Conservation (phyloP, 306 rosid species). For the Neltuma alba region DNA sequence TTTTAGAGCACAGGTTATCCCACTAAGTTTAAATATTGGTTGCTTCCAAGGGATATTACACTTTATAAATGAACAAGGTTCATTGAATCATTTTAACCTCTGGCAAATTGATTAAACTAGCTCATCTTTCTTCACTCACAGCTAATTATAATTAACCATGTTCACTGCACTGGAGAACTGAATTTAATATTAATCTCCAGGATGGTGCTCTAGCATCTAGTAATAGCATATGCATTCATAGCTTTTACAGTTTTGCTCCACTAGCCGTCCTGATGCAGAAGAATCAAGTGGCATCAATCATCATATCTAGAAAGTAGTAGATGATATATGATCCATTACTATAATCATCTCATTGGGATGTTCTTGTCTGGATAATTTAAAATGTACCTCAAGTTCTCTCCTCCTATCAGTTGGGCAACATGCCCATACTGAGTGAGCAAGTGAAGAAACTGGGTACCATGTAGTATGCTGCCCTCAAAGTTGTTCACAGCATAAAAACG, state of each 20-base stretch:
- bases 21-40: constrained; percentile 2
- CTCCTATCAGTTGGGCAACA: neutral
- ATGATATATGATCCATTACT: neutral
- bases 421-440: neutral
- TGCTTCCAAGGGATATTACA: neutral
- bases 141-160: neutral
- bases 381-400: neutral
- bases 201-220: neutral
- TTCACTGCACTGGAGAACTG: neutral
- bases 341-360: no score
- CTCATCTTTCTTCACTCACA: neutral
- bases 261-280: neutral
- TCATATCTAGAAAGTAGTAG: neutral
- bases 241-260: neutral
- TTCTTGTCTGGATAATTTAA: neutral
- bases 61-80: neutral
- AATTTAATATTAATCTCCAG: neutral
- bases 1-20: constrained; percentile 11
- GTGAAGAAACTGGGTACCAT: neutral
- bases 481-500: neutral
- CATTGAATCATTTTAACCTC: neutral
- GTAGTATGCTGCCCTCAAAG: neutral
- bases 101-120: neutral
- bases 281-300: constrained; percentile 9
- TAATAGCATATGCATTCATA: neutral